Percentiles rank a stretch among this genome's conserved stretches.
phyloP scores from a whole-genome alignment of 176 grass and related monocot genomes.

The Alloteropsis semialata region DNA sequence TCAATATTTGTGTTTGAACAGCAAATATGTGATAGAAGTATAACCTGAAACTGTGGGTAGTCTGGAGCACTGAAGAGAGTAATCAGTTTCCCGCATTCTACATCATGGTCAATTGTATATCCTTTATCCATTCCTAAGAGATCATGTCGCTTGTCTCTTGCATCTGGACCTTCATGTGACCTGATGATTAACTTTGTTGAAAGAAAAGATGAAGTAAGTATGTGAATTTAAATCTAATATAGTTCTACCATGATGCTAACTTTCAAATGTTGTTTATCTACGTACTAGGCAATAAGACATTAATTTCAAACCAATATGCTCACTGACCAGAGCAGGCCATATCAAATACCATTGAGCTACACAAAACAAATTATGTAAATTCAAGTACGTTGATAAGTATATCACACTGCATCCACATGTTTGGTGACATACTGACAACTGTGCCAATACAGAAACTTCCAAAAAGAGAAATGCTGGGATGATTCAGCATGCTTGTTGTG shows the following conservation, averaged over 20 bases:
- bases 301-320: constrained; percentile 7
- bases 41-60: constrained; percentile 97
- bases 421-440: not conserved
- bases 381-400: not conserved
- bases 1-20: not conserved
- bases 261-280: constrained; percentile 9
- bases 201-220: constrained; percentile 42
- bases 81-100: constrained; percentile 81
- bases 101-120: constrained; percentile 92
- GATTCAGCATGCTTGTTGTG: not conserved
- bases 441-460: not conserved
- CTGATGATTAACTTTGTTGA: constrained; percentile 97
- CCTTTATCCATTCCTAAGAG: constrained; percentile 90
- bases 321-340: not conserved
- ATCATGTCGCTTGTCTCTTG: constrained; percentile 78
- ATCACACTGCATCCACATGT: not conserved
- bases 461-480: not conserved
- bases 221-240: not conserved
- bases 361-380: not conserved
- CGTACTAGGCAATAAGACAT: not conserved
- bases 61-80: constrained; percentile 97
- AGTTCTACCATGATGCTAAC: not conserved
- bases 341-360: not conserved
- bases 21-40: constrained; percentile 8
- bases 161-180: constrained; percentile 98